Evolutionary conservation across 2,329 filamentous ascomycete species (phyloP).

Genomic region (Fusarium begoniae): DNA sequence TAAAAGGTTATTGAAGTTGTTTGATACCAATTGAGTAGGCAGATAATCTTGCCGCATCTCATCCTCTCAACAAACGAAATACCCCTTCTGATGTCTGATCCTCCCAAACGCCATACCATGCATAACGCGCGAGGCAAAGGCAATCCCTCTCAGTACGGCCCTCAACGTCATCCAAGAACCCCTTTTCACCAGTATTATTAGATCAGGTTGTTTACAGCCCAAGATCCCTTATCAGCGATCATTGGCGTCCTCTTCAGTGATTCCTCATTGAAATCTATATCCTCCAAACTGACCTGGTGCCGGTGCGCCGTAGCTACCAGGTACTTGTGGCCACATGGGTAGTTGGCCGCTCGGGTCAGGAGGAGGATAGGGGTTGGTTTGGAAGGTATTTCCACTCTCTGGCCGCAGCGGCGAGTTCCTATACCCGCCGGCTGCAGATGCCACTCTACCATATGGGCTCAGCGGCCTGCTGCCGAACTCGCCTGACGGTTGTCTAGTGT

Average conservation of each 20-base stretch:
- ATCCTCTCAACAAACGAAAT: constrained; percentile 27
- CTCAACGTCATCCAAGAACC: constrained; percentile 31
- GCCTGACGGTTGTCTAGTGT: constrained; percentile 54
- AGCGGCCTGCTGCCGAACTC: constrained; percentile 56
- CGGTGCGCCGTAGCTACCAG: constrained; percentile 45
- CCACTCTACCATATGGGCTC: constrained; percentile 59
- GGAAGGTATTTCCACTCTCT: constrained; percentile 47
- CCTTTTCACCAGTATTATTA: constrained; percentile 27
- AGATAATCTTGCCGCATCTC: not conserved
- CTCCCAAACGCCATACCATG: constrained; percentile 44
- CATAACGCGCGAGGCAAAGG: constrained; percentile 42
- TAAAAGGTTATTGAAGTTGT: constrained; percentile 2
- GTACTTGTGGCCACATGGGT: constrained; percentile 44
- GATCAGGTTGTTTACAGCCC: constrained; percentile 2
- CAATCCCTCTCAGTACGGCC: constrained; percentile 23
- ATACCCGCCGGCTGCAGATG: constrained; percentile 55
- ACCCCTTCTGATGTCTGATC: constrained; percentile 30
- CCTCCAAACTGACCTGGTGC: constrained; percentile 50
- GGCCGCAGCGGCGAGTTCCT: constrained; percentile 63
- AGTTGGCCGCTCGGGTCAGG: constrained; percentile 40
- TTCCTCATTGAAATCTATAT: constrained; percentile 45
- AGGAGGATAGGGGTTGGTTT: constrained; percentile 44
- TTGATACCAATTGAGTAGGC: constrained; percentile 4
- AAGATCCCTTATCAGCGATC: not conserved
- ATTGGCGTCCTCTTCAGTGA: not conserved